Conservation (phyloP, 345 rosid genomes). For the Gossypium arboreum region DNA sequence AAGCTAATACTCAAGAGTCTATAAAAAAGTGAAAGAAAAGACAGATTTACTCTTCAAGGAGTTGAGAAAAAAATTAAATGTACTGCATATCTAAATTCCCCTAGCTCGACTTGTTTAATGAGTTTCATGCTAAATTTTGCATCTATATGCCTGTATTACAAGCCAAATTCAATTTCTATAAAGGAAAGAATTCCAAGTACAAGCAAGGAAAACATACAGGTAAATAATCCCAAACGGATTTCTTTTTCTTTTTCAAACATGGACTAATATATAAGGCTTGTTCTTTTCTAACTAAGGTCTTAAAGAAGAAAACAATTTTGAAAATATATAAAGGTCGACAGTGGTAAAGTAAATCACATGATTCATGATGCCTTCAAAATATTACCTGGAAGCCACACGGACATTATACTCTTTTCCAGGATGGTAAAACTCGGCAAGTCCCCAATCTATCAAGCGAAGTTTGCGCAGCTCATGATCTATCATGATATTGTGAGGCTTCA, state of each 20-base stretch:
- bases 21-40: not conserved
- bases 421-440: conserved; percentile 84
- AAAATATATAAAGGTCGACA: not conserved
- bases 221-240: not conserved
- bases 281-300: not conserved
- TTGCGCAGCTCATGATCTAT: conserved; percentile 82
- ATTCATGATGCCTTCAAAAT: conserved; percentile 1
- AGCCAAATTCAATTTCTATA: not conserved
- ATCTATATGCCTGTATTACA: not conserved
- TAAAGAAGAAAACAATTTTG: not conserved
- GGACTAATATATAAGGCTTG: not conserved
- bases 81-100: not conserved
- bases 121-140: not conserved
- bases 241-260: not conserved
- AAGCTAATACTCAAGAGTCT: not conserved
- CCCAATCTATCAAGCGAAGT: conserved; percentile 83
- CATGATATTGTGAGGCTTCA: conserved; percentile 83
- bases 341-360: not conserved
- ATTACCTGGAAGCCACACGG: conserved; percentile 82
- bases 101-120: not conserved
- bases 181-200: not conserved
- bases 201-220: not conserved
- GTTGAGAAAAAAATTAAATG: not conserved
- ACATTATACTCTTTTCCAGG: conserved; percentile 82
- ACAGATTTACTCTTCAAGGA: not conserved